These are phyloP conservation scores for Leishmania tarentolae DNA, from an alignment of 208 protist genomes.

Conservation along the genomic window DNA sequence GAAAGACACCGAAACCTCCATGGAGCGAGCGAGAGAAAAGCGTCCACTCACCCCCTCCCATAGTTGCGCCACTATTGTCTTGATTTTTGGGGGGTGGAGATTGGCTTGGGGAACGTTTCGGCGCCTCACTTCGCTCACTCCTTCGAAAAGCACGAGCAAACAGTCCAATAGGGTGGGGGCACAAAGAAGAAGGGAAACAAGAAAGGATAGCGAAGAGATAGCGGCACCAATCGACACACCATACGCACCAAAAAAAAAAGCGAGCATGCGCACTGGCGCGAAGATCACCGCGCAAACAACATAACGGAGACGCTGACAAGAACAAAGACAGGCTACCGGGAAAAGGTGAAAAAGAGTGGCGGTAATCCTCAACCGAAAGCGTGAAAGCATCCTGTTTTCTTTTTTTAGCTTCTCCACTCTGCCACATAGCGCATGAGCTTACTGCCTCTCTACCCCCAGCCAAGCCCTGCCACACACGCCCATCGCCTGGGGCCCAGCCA, in stretches of 20 bases:
- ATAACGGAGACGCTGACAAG: background rate
- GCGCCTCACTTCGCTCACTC: background rate
- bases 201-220: background rate
- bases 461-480: background rate
- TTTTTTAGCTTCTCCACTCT: background rate
- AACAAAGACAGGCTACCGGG: background rate
- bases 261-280: background rate
- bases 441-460: background rate
- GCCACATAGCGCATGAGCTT: background rate
- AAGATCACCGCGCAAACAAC: background rate
- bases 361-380: background rate
- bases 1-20: background rate
- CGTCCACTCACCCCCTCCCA: background rate
- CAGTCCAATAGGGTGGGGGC: background rate
- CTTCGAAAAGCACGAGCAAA: background rate
- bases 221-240: background rate
- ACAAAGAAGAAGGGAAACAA: constrained; percentile 8
- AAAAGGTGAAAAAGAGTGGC: background rate
- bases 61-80: background rate
- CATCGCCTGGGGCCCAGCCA: background rate
- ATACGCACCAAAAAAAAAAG: background rate
- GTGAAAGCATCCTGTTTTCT: background rate
- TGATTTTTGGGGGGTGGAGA: background rate
- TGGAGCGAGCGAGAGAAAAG: background rate
- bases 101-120: background rate